A percentile compares a stretch with the other conserved stretches of the same genome.
Conservation (phyloP, 2,329 filamentous ascomycete genomes). For the Fusarium caatingaense region DNA sequence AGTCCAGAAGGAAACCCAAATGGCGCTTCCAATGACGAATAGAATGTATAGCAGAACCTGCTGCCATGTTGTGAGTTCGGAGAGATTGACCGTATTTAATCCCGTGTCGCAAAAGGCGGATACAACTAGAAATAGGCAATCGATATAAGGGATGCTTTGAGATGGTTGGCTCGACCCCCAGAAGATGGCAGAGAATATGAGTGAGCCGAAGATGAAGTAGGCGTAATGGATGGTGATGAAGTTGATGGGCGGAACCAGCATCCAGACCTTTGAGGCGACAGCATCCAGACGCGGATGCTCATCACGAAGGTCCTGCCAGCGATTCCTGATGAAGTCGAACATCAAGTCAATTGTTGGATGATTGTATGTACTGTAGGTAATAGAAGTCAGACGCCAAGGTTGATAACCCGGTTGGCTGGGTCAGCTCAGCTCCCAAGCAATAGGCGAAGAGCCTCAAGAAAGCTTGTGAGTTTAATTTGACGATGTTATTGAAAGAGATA, state of each 20-base stretch:
- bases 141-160: conserved; percentile 67
- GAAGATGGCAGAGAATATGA: conserved; percentile 70
- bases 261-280: conserved; percentile 1
- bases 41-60: conserved; percentile 73
- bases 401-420: conserved; percentile 11
- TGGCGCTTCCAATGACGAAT: conserved; percentile 73
- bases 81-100: conserved; percentile 74
- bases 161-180: conserved; percentile 66
- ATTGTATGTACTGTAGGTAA: not conserved
- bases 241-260: conserved; percentile 60
- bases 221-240: conserved; percentile 74
- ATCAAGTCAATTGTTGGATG: conserved; percentile 17
- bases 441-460: conserved; percentile 13
- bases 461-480: conserved; percentile 5
- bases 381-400: conserved; percentile 26
- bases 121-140: conserved; percentile 74
- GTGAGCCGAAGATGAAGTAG: conserved; percentile 69
- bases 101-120: conserved; percentile 76
- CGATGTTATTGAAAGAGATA: conserved; percentile 27
- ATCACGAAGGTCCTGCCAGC: conserved; percentile 40
- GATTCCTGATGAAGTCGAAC: conserved; percentile 33
- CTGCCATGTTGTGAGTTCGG: conserved; percentile 73
- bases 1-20: conserved; percentile 75
- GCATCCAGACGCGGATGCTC: conserved; percentile 35
- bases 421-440: conserved; percentile 27